These are phyloP conservation scores for Populus hybrid DNA, from an alignment of 441 rosid species.

Conservation along the genomic window DNA sequence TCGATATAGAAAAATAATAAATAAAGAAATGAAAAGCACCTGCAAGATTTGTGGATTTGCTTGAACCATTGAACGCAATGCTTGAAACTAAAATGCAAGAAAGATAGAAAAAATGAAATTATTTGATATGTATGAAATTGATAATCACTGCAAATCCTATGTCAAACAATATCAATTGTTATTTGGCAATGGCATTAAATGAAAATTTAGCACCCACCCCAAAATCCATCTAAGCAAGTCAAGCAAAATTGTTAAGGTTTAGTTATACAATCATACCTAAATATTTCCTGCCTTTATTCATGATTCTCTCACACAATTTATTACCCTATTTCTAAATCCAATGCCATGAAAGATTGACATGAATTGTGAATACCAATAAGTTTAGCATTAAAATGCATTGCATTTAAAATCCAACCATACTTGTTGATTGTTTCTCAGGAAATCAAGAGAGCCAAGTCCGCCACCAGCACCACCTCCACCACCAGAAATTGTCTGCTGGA, in stretches of 20 bases:
- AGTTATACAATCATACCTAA: neutral
- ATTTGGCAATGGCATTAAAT: neutral
- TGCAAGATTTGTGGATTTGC: constrained; percentile 95
- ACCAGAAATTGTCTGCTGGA: constrained; percentile 66
- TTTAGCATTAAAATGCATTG: neutral
- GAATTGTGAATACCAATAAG: neutral
- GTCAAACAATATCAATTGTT: constrained; percentile 1
- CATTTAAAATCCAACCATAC: constrained; percentile 27
- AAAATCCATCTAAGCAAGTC: neutral
- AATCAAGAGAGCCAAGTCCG: constrained; percentile 82
- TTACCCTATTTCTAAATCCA: neutral
- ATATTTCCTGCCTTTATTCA: neutral
- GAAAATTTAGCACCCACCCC: constrained; percentile 5
- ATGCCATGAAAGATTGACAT: neutral
- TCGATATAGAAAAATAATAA: neutral
- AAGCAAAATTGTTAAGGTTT: neutral
- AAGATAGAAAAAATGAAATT: neutral
- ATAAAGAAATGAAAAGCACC: constrained; percentile 34
- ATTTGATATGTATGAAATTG: neutral
- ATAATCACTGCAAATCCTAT: neutral
- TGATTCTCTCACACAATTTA: neutral
- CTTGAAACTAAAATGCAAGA: constrained; percentile 61
- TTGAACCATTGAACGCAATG: constrained; percentile 90
- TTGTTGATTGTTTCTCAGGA: constrained; percentile 93
- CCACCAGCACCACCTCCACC: constrained; percentile 35